These are phyloP conservation scores for Crithidia expoeki DNA, from an alignment of 208 protist genomes.

Conservation along the genomic window DNA sequence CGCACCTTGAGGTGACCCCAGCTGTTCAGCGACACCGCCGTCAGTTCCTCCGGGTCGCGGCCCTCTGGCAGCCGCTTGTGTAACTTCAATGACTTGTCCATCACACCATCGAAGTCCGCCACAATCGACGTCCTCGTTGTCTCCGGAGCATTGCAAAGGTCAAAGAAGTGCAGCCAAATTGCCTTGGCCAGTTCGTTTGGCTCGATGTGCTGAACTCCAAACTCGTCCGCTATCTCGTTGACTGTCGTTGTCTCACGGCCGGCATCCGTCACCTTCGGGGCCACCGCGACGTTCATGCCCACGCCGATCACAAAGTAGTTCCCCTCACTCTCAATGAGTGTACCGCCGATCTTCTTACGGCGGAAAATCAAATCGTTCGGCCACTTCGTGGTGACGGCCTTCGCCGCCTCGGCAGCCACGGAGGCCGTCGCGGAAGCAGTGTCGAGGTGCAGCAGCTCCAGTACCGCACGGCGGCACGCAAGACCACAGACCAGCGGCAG, in stretches of 20 bases:
- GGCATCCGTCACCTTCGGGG: constrained; percentile 51
- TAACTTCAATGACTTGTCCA: constrained; percentile 48
- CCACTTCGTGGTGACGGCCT: constrained; percentile 64
- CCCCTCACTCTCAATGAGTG: constrained; percentile 48
- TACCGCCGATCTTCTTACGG: constrained; percentile 70
- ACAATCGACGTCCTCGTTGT: constrained; percentile 39
- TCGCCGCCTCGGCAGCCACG: constrained; percentile 7
- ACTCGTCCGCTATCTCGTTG: constrained; percentile 33
- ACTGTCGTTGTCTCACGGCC: constrained; percentile 50
- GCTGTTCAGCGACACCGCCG: constrained; percentile 51
- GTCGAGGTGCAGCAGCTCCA: constrained; percentile 34
- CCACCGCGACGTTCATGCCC: constrained; percentile 62
- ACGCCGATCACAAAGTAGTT: constrained; percentile 64
- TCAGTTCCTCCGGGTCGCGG: constrained; percentile 47
- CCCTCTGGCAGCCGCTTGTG: constrained; percentile 45
- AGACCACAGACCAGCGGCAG: constrained; percentile 66
- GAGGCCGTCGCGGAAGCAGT: not conserved
- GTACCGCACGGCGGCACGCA: constrained; percentile 47
- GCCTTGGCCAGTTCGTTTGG: constrained; percentile 37
- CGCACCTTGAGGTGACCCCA: constrained; percentile 68
- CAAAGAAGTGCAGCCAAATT: constrained; percentile 53
- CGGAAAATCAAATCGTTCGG: constrained; percentile 78
- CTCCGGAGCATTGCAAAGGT: constrained; percentile 21
- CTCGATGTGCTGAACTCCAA: constrained; percentile 11
- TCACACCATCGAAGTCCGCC: constrained; percentile 47